Evolutionary conservation across 129 eudicot species (phyloP).

Genomic region (Flaveria linearis): DNA sequence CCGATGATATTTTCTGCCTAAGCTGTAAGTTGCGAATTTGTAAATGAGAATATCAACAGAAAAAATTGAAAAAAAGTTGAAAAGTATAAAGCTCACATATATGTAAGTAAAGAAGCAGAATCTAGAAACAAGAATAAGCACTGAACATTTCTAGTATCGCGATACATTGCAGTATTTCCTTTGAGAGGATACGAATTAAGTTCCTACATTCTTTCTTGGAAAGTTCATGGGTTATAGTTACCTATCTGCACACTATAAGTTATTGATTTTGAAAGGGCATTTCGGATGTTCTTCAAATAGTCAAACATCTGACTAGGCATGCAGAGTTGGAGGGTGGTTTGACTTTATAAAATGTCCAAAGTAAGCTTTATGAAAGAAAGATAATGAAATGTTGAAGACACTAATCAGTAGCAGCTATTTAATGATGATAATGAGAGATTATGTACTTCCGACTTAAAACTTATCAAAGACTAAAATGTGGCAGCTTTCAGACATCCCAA

Average conservation of each 20-base stretch:
- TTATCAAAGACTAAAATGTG: background rate
- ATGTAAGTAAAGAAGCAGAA: background rate
- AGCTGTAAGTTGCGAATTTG: constrained; percentile 53
- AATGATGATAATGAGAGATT: background rate
- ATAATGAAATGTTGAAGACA: background rate
- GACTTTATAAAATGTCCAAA: background rate
- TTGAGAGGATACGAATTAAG: no score
- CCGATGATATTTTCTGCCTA: constrained; percentile 76
- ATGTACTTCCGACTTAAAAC: background rate
- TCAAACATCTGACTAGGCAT: background rate
- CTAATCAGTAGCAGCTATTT: background rate
- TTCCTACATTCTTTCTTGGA: no score
- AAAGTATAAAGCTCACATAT: background rate
- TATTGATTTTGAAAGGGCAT: no score
- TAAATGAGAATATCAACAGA: background rate
- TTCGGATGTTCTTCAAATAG: background rate
- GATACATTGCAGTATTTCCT: no score
- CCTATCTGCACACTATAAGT: no score
- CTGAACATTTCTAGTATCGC: background rate
- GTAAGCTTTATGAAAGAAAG: background rate
- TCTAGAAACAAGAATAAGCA: background rate
- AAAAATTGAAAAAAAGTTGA: background rate
- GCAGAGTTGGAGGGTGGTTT: background rate
- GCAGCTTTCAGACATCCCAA: background rate
- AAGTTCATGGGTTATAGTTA: no score